phyloP scores from a whole-genome alignment of 2,329 filamentous ascomycete genomes.

The Diaporthe sp. region DNA sequence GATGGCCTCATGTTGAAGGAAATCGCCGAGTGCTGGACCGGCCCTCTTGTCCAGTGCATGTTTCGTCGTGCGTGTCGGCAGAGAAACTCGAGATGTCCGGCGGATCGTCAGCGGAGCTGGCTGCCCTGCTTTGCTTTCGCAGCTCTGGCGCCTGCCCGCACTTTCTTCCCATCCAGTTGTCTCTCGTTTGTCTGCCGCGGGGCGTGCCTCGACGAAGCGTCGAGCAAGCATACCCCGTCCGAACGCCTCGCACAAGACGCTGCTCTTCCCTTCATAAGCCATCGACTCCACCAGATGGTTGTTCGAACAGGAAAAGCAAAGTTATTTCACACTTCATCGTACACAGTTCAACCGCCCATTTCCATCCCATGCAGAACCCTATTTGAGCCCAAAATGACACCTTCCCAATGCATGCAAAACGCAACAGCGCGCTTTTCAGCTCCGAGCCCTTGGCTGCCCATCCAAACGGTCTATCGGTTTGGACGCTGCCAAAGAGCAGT shows the following conservation, averaged over 20 bases:
- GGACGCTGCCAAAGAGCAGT: slow-evolving; percentile 21
- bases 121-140: slow-evolving; percentile 40
- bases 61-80: slow-evolving; percentile 23
- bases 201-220: neutral
- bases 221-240: neutral
- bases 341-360: slow-evolving; percentile 40
- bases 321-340: slow-evolving; percentile 41
- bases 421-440: slow-evolving; percentile 40
- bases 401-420: slow-evolving; percentile 43
- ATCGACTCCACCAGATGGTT: slow-evolving; percentile 28
- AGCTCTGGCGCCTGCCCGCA: slow-evolving; percentile 35
- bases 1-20: slow-evolving; percentile 15
- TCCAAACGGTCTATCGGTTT: slow-evolving; percentile 18
- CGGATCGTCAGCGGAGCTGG: slow-evolving; percentile 30
- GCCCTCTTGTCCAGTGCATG: slow-evolving; percentile 38
- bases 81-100: slow-evolving; percentile 25
- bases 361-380: slow-evolving; percentile 40
- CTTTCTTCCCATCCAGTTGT: slow-evolving; percentile 15
- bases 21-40: slow-evolving; percentile 9
- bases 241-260: slow-evolving; percentile 9
- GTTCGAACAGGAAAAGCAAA: slow-evolving; percentile 29
- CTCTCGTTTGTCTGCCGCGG: slow-evolving; percentile 35
- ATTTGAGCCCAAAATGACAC: slow-evolving; percentile 39
- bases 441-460: slow-evolving; percentile 29
- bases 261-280: slow-evolving; percentile 13